A percentile compares a stretch with the other conserved stretches of the same genome.
These are phyloP conservation scores for Rhizophora mangle DNA, from an alignment of 345 rosid species.

Conservation along the genomic window DNA sequence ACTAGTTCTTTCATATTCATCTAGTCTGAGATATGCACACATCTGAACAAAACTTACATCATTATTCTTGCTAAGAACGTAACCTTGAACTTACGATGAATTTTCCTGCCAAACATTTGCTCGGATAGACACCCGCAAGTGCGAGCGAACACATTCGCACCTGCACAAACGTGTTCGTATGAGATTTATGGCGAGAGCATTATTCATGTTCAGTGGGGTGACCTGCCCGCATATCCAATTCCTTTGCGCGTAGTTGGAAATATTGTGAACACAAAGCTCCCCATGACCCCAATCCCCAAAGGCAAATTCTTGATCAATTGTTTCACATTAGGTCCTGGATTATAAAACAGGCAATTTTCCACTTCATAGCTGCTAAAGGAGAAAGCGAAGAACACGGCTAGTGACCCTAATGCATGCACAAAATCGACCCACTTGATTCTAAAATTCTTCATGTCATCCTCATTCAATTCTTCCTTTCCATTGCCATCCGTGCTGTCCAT, in stretches of 20 bases:
- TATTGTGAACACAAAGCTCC: conserved; percentile 40
- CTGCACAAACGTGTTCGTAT: too few relatives aligned
- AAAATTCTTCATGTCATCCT: neutral
- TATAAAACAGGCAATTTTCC: conserved; percentile 34
- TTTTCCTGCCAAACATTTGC: too few relatives aligned
- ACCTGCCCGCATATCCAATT: conserved; percentile 33
- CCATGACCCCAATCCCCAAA: conserved; percentile 32
- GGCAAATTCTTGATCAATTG: conserved; percentile 32
- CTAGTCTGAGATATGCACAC: too few relatives aligned
- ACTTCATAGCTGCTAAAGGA: conserved; percentile 40
- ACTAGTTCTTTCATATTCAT: too few relatives aligned
- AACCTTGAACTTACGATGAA: too few relatives aligned
- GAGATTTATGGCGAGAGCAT: too few relatives aligned
- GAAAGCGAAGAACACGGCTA: conserved; percentile 47
- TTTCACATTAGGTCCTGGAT: conserved; percentile 18
- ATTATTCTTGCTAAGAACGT: too few relatives aligned
- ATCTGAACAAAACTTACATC: too few relatives aligned
- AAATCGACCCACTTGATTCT: conserved; percentile 33
- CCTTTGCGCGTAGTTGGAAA: conserved; percentile 58
- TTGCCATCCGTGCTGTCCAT: neutral
- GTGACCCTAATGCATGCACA: conserved; percentile 45
- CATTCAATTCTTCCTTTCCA: neutral
- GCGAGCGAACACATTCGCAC: too few relatives aligned
- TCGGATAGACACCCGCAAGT: too few relatives aligned
- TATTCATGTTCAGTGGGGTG: neutral